Base-by-base conservation (phyloP, 345 rosid genomes). In the Brassica nigra region DNA sequence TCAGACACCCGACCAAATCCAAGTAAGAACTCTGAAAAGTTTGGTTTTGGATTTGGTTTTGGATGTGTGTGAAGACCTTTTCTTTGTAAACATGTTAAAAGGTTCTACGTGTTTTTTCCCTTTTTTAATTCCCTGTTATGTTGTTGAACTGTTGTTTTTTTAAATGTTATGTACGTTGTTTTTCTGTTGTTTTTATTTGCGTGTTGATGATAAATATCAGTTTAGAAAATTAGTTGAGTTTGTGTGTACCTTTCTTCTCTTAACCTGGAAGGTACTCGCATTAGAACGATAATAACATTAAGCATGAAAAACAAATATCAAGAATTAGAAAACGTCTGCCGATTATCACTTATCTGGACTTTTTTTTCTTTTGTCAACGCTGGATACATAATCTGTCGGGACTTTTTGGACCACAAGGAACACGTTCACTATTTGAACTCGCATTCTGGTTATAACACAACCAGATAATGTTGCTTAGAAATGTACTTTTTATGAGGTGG, bases 1-100 rank as follows among this genome's bases (percentile, higher is more conserved):
- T 74, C 79, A 69, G 79, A 80, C 83, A 80, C 83, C 75, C 16
- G 18, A 80, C 79, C 83, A 80, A 80, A 80, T 80, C 79, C 67
- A 54, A 69, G 71, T 62, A 28, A 49, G 6, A 68, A 44, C 36
- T 9, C n/a, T 11, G 47, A 58, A 27, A n/a, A 49, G 70, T n/a
- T 12, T 16, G 5, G 66, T 34, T 80, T 74, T 69, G 79, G 83
- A 69, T 80, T 80, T 74, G 76, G 83, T 74, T 74, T 79, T 29
- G 28, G 79, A 52, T 68, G 83, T 75, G 83, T 75, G 83, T 69
- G 83, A 52, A 68, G 73, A 58, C 82, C 42, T 72, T 18, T 78
- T 16, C 2, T 9, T 37, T 16, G 62, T 18, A 52, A 39, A 2
- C 66, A n/a, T 62, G 18, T 54, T 20, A 6, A 18, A 18, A 18